Evolutionary conservation across 345 rosid genomes (phyloP), one percentile per base, ranked within the genome.

Genomic region (Populus nigra): DNA sequence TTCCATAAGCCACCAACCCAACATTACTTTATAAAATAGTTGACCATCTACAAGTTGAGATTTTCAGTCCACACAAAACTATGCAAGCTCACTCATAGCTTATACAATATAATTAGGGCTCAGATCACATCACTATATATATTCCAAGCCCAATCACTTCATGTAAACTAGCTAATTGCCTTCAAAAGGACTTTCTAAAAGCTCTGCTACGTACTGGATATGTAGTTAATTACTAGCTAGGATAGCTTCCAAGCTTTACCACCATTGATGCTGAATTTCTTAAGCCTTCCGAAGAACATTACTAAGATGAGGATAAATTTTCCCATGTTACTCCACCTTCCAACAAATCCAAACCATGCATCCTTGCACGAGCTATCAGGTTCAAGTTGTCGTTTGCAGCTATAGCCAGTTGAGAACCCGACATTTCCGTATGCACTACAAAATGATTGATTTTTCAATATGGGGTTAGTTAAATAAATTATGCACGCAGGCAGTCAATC

Each of bases 381-480:
- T 6, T 85, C 47, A 18, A 91, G 29, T 27, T 72, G 85, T 63
- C 87, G 75, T 50, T 86, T 71, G 72, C 97, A 91, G 66, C 92
- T 84, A 13, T 91, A 89, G 0, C 95, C 92, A 2, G 82, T 85
- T 8, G 95, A 83, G 72, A 88, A 84, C 3, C 97, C 95, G 3
- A 87, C 95, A 73, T 90, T 92, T 27, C 97, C 97, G 53, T 86
- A 88, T 65, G 95, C 91, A 36, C 94, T 89, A 74, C 73, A 49
- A 12, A n/a, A 57, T 57, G 27, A 57, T 57, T 9, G 8, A n/a
- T 9, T 57, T n/a, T 57, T 0, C 29, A 8, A 0, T 2, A 9
- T 18, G 18, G 22, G 18, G 6, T 18, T 50, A 18, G 0, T 50
- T 33, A 33, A 39, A 39, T 39, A 50, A 2, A 3, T 45, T 0